Evolutionary conservation across 1,284 basidiomycete species (phyloP), one percentile per base, ranked within the genome.

Genomic region (Gymnopus androsaceus): DNA sequence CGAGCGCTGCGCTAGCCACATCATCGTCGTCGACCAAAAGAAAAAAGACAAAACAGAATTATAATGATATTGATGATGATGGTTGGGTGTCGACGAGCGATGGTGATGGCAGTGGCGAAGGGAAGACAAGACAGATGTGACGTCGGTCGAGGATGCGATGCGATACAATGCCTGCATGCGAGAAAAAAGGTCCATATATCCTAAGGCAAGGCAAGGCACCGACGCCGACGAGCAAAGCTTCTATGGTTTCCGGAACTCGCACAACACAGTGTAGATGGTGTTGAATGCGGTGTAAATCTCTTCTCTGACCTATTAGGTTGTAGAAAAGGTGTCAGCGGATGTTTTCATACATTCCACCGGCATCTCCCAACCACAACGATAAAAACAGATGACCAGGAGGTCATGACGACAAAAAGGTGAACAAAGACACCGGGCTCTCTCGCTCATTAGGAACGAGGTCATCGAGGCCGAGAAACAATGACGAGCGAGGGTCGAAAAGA

Each of bases 231-330:
- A n/a, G n/a, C n/a, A n/a, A 11, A 19, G 38, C 48, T 51, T 63
- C 79, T 72, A 92, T 54, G 90, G 90, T 74, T 92, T 92, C 72
- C 89, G 82, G 80, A 93, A 93, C 69, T 93, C 91, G 77, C 88
- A 90, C 61, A 96, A 73, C 78, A 95, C 94, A 55, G 94, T 94
- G 74, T 98, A 98, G 63, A 99, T 99, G 60, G 94, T 94, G 78
- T 98, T 98, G 85, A 99, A 99, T 37, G 97, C 97, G 56, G 93
- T 94, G 73, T 99, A 99, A 64, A 99, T 99, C 83, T 99, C 97
- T 77, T 98, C 95, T 75, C 97, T 84, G 72, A 98, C 91, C 92
- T 95, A 72, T 63, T 60, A 67, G 65, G 64, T 59, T 69, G 64
- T 63, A 67, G 58, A 64, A 68, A 61, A 59, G 62, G 66, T 61